Base-by-base conservation (phyloP, 306 rosid genomes). In the Vigna unguiculata region DNA sequence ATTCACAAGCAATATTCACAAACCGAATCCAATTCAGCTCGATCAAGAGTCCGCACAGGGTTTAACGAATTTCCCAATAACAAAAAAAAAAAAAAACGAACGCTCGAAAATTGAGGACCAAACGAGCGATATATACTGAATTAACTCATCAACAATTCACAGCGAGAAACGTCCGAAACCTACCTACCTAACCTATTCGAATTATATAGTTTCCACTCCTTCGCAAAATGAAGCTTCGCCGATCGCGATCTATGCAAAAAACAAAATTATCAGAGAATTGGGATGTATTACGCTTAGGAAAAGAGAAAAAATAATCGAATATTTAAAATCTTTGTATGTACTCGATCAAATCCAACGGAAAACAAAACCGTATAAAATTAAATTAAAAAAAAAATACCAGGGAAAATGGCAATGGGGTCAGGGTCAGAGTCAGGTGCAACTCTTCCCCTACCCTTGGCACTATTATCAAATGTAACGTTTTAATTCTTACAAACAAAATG, bases 191-290 rank as follows among this genome's bases (percentile, higher is more conserved):
- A 83, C 87, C 77, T 43, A 61, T 69, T 75, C 54, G 78, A 74
- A 79, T 75, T 30, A 25, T n/a, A 12, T 60, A 72, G 81, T 17
- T 53, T 58, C 17, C 51, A 77, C 41, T 40, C 20, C 20, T 61
- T 51, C 19, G 49, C 49, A 58, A 46, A 84, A 60, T 48, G 69
- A 72, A 75, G 60, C 49, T 59, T 58, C 60, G 57, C 46, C 74
- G 84, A 81, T 85, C 85, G 83, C 80, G 93, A 89, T 87, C 91
- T 71, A 64, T 10, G 68, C 81, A 30, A 81, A 70, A 75, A 72
- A 22, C 80, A 47, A 53, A 63, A 49, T 67, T 20, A 48, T 6
- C 22, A 61, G 72, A 48, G 3, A 32, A 12, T 32, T 8, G 17
- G 4, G 11, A 21, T 7, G 8, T 13, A 20, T 30, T 2, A 45